phyloP scores from a whole-genome alignment of 129 eudicot genomes.

The carrot (Daucus carota) region DH1_v3.0 NC_030382.2:40978501-40979000 shows the following conservation, averaged over 20 bases:
- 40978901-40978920: conserved; percentile 67
- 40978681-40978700: conserved; percentile 25
- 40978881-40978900: conserved; percentile 92
- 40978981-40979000: background rate
- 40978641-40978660: conserved; percentile 10
- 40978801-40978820: conserved; percentile 35
- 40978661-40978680: conserved; percentile 10
- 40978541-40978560: background rate
- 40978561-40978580: background rate
- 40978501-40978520: background rate
- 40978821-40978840: conserved; percentile 56
- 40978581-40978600: background rate
- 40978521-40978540: background rate
- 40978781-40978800: background rate
- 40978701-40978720: conserved; percentile 28
- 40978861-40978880: conserved; percentile 55
- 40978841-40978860: conserved; percentile 31
- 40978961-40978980: too few relatives aligned
- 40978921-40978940: conserved; percentile 45
- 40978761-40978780: conserved; percentile 35
- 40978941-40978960: background rate
- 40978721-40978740: conserved; percentile 53
- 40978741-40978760: conserved; percentile 71
- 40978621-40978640: conserved; percentile 12
- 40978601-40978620: conserved; percentile 4